Base-by-base conservation (phyloP, 192 early-diverging fungal genomes). In the Coemansia sp. region DNA sequence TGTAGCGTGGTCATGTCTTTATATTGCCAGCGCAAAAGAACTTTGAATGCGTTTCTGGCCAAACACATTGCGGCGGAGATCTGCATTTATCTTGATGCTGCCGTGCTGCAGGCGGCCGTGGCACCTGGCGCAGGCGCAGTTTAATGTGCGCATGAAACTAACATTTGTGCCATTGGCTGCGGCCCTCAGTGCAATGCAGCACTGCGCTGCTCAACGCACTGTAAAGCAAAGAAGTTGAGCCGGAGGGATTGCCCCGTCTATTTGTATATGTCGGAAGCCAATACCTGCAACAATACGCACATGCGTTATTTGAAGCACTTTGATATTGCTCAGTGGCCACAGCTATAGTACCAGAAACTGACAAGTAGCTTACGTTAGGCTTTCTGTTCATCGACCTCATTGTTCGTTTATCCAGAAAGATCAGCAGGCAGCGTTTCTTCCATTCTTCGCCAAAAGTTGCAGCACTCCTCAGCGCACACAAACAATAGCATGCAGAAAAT, bases 91-190 rank as follows among this genome's bases (percentile, higher is more conserved):
- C 38, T n/a, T 19, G 56, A 43, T 58, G 56, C 37, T 39, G 37
- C 37, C n/a, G 0, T n/a, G 23, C 29, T 58, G 56, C 56, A 58
- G 37, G 57, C 57, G 20, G 32, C 37, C 20, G 57, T 58, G 57
- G 57, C 57, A 58, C 57, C 38, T 56, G 38, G 26, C 32, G 48
- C 48, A 49, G 48, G 48, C 19, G 48, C 48, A n/a, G 1, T 49
- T 49, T n/a, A 20, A n/a, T 20, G 48, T 19, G 8, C 8, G 48
- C 48, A 4, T 49, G 48, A 49, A 49, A 22, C 19, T 49, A 19
- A 14, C 41, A n/a, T n/a, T 45, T 4, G 41, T 45, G 14, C 2
- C 14, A 45, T 45, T 45, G 41, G 41, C 41, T 45, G 41, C 41
- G 16, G 41, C 41, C 13, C 41, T 45, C 41, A 16, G 41, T n/a